These are phyloP conservation scores for Cucurbita argyrosperma DNA, from an alignment of 306 rosid species.

Conservation along the genomic window DNA sequence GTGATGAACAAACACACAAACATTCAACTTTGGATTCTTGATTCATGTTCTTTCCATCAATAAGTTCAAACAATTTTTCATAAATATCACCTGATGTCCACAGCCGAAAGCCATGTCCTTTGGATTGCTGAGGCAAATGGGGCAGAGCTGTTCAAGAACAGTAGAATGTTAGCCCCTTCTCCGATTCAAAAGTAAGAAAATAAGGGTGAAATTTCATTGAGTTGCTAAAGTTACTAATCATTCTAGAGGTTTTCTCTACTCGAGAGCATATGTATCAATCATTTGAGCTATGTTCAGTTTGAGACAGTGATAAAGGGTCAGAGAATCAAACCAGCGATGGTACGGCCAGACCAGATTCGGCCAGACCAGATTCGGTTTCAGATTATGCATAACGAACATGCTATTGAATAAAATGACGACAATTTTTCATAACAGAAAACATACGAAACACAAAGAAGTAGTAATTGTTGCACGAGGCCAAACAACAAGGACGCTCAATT, in stretches of 20 bases:
- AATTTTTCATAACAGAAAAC: neutral
- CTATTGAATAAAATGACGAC: neutral
- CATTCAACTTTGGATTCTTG: neutral
- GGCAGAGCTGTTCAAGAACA: slow-evolving; percentile 49
- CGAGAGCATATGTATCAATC: neutral
- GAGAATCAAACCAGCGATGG: neutral
- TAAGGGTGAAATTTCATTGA: neutral
- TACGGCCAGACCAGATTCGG: neutral
- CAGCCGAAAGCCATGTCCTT: slow-evolving; percentile 97
- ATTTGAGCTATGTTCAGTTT: neutral
- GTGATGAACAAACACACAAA: slow-evolving; percentile 5
- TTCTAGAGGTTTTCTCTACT: neutral
- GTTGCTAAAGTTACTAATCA: neutral
- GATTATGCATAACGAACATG: neutral
- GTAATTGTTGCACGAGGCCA: neutral
- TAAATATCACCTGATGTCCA: slow-evolving; percentile 64
- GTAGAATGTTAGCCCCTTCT: neutral
- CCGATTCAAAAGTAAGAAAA: neutral
- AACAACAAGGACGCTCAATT: neutral
- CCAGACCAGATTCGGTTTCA: neutral
- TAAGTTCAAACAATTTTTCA: neutral
- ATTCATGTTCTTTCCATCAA: neutral
- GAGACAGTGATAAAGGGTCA: neutral
- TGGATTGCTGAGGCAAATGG: slow-evolving; percentile 60
- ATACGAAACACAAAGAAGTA: neutral